Evolutionary conservation across 768 basidiomycete genomes (phyloP).

Genomic region (Boletus sp.): DNA sequence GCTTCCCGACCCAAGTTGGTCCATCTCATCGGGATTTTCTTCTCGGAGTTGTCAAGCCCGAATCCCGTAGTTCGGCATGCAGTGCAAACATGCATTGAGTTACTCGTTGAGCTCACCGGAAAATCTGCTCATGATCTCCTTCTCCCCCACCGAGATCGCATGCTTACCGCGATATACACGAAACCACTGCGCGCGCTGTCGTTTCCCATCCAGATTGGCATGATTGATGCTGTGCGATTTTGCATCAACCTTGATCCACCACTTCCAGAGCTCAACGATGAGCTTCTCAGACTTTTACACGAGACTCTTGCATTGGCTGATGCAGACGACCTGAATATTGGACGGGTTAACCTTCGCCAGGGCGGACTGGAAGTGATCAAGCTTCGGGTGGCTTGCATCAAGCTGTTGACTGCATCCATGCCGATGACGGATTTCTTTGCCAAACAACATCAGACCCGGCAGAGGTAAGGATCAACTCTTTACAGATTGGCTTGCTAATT

Average conservation of each 20-base stretch:
- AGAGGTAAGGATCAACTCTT: constrained; percentile 52
- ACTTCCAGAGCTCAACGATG: constrained; percentile 87
- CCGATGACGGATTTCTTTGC: constrained; percentile 91
- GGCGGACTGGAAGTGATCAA: constrained; percentile 78
- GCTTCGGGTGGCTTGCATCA: constrained; percentile 91
- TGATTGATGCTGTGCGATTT: constrained; percentile 95
- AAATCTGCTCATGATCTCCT: constrained; percentile 77
- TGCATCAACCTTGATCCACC: constrained; percentile 87
- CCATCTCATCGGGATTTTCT: constrained; percentile 78
- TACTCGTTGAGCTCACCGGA: constrained; percentile 71
- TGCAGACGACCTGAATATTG: constrained; percentile 85
- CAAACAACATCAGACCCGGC: constrained; percentile 77
- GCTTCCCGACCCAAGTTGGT: constrained; percentile 52
- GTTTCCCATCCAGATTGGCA: constrained; percentile 93
- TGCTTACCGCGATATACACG: constrained; percentile 88
- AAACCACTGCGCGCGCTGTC: constrained; percentile 94
- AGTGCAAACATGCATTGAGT: constrained; percentile 73
- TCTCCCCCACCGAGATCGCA: constrained; percentile 78
- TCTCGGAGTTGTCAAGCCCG: constrained; percentile 84
- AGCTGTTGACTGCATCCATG: constrained; percentile 91
- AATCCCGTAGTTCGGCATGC: constrained; percentile 83
- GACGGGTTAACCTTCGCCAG: constrained; percentile 73
- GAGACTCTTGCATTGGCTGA: constrained; percentile 95
- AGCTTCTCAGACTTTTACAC: constrained; percentile 84
- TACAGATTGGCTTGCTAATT: not conserved